Base-by-base conservation (phyloP, 2,329 filamentous ascomycete species). In the Talaromyces sp. region DNA sequence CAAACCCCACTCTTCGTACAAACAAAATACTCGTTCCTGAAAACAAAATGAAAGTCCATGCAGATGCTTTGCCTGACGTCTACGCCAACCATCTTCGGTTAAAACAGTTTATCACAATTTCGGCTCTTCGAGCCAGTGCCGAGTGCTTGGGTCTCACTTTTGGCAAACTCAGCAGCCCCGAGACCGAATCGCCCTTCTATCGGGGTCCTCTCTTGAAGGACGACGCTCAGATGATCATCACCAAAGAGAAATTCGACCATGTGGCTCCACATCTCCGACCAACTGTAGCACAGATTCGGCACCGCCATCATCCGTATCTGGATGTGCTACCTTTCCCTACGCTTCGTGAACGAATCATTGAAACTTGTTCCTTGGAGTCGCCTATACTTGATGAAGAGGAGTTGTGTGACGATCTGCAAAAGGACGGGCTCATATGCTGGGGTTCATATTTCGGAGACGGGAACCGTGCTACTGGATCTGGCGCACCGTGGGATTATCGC, bases 401-500 rank as follows among this genome's bases (percentile, higher is more conserved):
- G 27, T 33, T 60, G 13, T 60, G 58, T 47, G 52, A 60, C 6
- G 58, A 60, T 28, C 54, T 60, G 6, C 2, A 32, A 22, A 60
- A 44, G 19, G 51, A n/a, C 27, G 58, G 58, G 22, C 51, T 60
- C n/a, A 56, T 60, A 36, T 60, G 58, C 51, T 60, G 58, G 58
- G 58, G 58, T 3, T 60, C 49, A 25, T 47, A 54, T 22, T 28
- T 47, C 19, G 33, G 51, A 44, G 52, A 55, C 19, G 36, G 33
- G 11, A 44, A 60, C 33, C 11, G 22, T 27, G 51, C 58, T 8
- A 55, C 51, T 33, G 76, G 77, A 67, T 65, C 72, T 11, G 70
- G 71, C 13, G 71, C 77, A n/a, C 72, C 77, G 0, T 78, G 77
- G 77, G 76, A 77, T 55, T 69, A 67, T 44, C 70, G 76, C 9